phyloP scores from a whole-genome alignment of 2,329 filamentous ascomycete species.

The Coleophoma eucalyptorum region DNA sequence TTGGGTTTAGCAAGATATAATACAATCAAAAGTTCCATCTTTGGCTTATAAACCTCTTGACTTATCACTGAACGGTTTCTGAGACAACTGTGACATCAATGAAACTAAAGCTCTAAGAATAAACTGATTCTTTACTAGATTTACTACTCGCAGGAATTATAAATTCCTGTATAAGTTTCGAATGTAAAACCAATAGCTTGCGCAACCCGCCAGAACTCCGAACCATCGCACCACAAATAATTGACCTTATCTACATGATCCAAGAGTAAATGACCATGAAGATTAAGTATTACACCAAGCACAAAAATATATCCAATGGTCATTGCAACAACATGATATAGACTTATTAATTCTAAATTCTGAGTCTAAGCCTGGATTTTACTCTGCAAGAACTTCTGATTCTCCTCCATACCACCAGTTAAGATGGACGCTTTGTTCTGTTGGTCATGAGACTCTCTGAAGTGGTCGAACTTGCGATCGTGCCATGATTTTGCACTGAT shows the following conservation, averaged over 20 bases:
- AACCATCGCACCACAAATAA: background rate
- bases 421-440: background rate
- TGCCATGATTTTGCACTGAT: conserved; percentile 49
- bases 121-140: background rate
- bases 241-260: background rate
- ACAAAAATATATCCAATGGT: background rate
- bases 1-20: background rate
- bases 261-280: background rate
- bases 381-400: conserved; percentile 1
- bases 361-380: background rate
- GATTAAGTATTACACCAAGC: background rate
- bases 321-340: background rate
- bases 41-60: no score
- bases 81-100: background rate
- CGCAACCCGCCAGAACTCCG: no score
- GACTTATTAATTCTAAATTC: background rate
- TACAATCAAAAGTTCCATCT: background rate
- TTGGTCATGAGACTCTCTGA: conserved; percentile 15
- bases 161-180: background rate
- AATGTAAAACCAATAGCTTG: background rate
- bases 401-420: conserved; percentile 1
- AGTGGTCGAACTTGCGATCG: conserved; percentile 48
- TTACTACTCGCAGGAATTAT: background rate
- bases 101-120: background rate
- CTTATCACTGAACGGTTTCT: background rate